phyloP scores from a whole-genome alignment of 495 filamentous ascomycete genomes.

The Letharia columbiana region DNA sequence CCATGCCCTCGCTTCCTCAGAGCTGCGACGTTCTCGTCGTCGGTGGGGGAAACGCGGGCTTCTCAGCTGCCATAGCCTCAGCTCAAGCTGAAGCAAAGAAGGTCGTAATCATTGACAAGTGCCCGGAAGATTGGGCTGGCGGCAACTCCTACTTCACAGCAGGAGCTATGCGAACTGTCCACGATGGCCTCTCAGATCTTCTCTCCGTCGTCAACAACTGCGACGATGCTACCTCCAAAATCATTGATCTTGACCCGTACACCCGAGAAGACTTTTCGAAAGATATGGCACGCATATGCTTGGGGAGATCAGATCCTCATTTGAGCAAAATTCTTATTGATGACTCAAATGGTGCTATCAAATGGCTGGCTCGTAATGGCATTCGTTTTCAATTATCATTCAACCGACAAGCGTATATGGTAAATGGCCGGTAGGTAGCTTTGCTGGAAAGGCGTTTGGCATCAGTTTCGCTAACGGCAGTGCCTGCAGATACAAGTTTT shows the following conservation, averaged over 20 bases:
- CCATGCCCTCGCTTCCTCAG: background rate
- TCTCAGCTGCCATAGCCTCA: background rate
- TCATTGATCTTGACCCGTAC: background rate
- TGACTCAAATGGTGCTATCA: background rate
- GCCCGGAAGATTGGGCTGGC: background rate
- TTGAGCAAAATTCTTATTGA: background rate
- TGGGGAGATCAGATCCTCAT: background rate
- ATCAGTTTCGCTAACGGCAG: background rate
- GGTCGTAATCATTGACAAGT: background rate
- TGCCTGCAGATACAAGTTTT: background rate
- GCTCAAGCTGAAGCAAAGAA: background rate
- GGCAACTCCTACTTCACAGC: background rate
- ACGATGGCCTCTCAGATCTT: background rate
- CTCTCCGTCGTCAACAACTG: background rate
- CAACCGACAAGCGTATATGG: background rate
- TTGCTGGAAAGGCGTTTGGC: background rate
- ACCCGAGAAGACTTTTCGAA: background rate
- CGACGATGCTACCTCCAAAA: background rate
- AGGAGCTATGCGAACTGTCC: background rate
- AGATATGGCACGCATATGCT: background rate
- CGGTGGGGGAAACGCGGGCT: background rate
- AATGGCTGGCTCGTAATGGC: constrained; percentile 1
- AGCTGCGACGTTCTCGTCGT: background rate
- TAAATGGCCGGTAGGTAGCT: background rate
- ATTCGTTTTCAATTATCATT: background rate